Evolutionary conservation across 2,329 filamentous ascomycete species (phyloP), one percentile per base, ranked within the genome.

Genomic region (Trichocomaceae sp.): DNA sequence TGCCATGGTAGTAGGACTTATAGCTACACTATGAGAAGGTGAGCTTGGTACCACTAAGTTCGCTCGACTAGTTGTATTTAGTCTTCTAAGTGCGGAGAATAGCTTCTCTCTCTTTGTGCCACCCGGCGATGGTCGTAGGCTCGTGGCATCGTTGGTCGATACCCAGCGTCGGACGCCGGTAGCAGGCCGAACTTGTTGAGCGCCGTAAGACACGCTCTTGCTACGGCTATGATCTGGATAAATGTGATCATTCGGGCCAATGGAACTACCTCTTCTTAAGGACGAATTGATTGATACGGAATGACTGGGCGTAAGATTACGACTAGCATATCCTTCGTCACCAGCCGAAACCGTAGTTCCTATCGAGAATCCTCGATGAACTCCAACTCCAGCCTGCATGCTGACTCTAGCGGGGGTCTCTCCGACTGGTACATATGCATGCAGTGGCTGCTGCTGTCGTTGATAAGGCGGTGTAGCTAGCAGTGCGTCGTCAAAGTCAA

Each of bases 401-500:
- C 23, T 26, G 23, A 26, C 23, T 26, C 23, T 7, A 26, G 7
- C 23, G 23, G 23, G 23, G 7, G 23, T 26, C 23, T 26, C 4
- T 26, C 23, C 23, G 7, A 7, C 23, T 26, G 23, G 23, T 26
- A 26, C 3, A 7, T 26, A 7, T 26, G 7, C 23, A 7, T 6
- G 12, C 19, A 42, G 13, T 15, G 20, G 52, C 54, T 20, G 47
- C 47, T 37, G 57, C 44, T 56, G 58, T 55, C 46, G 63, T 59
- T 26, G 59, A 57, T 68, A 69, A 12, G 64, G 60, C 8, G 53
- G 53, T 9, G 66, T 63, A 22, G 62, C 59, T 15, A 64, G 59
- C 15, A 70, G 53, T 13, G 61, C 52, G 35, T 63, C 54, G 48
- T 72, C 67, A 54, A 70, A 67, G 33, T 71, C 69, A 48, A 71